A percentile compares a stretch with the other conserved stretches of the same genome.
These are phyloP conservation scores for Arthrobotrys conoides DNA, from an alignment of 2,329 filamentous ascomycete species.

Conservation along the genomic window DNA sequence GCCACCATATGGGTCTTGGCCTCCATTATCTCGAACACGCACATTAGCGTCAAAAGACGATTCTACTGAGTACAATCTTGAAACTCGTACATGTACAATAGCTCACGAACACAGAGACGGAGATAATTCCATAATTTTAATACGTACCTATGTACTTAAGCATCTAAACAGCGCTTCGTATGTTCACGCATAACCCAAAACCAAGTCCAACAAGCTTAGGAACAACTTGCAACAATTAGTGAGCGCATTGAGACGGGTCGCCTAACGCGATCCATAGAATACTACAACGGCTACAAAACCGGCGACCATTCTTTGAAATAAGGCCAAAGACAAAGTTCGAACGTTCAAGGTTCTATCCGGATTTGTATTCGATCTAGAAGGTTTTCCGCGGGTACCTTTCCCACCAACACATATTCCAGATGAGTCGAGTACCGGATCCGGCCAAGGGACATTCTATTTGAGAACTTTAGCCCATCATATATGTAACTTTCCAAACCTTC, in stretches of 20 bases:
- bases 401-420: slow-evolving; percentile 22
- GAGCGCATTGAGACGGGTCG: neutral
- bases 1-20: slow-evolving; percentile 16
- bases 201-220: neutral
- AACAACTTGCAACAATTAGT: neutral
- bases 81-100: neutral
- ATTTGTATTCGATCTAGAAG: slow-evolving; percentile 6
- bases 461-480: slow-evolving; percentile 12
- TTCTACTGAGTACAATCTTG: neutral
- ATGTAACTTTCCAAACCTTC: neutral
- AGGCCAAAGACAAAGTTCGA: neutral
- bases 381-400: slow-evolving; percentile 23
- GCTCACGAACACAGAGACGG: neutral
- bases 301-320: neutral
- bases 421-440: slow-evolving; percentile 13
- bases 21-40: slow-evolving; percentile 21
- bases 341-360: neutral
- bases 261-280: neutral
- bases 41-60: no score
- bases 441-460: neutral
- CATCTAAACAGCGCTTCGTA: no score
- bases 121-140: neutral
- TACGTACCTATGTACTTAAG: no score
- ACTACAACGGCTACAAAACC: neutral
- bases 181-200: neutral